Evolutionary conservation across 2,329 filamentous ascomycete species (phyloP), one percentile per base, ranked within the genome.

Genomic region (Scedosporium aurantiacum): DNA sequence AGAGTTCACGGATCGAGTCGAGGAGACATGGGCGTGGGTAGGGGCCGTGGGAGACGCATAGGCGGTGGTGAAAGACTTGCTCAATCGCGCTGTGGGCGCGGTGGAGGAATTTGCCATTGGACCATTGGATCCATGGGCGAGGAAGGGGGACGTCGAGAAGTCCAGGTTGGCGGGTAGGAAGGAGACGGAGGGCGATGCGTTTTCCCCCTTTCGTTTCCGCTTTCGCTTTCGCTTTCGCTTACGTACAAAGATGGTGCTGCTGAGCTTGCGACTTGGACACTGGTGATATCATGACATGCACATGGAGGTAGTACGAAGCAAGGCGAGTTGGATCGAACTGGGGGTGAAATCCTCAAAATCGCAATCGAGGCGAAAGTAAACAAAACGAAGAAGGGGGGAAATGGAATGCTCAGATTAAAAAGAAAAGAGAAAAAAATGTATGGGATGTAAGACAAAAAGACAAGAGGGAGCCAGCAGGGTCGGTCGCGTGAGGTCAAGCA

Each of bases 51-150:
- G 28, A 52, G 21, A 25, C 18, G 18, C 23, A 40, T 23, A 63
- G 50, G 54, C 37, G 57, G 40, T 40, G 21, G 50, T 63, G 61
- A 50, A 64, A 57, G 41, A 32, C 28, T 50, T 45, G 25, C 28
- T 60, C 47, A 60, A 47, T 45, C 57, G 57, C 57, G 57, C 57
- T 50, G 57, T 45, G n/a, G 57, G 43, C 57, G 57, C 57, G 57
- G 57, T 27, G 43, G 57, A 47, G 41, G 57, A 47, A 32, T 37
- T 58, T 60, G 57, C 57, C 57, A 60, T 60, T 25, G 57, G 43
- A 47, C 45, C 47, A 47, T 50, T 37, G 57, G 57, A 60, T 60
- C 57, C 57, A 60, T 60, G 43, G 57, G 57, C 41, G 56, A 58
- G 54, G 54, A 57, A 40, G 6, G 54, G 54, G 14, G 25, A 57